Evolutionary conservation across 2,329 filamentous ascomycete genomes (phyloP), one percentile per base, ranked within the genome.

Genomic region (Botrytis porri): DNA sequence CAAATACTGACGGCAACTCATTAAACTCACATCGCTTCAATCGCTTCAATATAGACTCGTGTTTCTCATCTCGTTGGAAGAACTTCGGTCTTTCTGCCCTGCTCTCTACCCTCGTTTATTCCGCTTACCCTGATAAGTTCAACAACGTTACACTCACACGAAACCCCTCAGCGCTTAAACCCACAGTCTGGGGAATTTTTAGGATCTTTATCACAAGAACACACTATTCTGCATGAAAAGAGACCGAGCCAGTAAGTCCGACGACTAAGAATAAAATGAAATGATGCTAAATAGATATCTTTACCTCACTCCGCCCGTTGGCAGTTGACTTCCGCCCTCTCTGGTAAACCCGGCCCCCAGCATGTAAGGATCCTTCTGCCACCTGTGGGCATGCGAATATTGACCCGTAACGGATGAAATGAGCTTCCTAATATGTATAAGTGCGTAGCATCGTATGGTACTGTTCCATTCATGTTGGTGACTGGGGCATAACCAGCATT

Each of bases 171-270:
- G 69, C 69, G 69, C 69, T 65, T 65, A 71, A 32, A 66, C 61
- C 61, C 70, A 59, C 25, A 66, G 14, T 72, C 70, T 67, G 70
- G 70, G 62, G 62, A 72, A 67, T 67, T 66, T 45, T 39, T 32
- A 57, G 70, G 54, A 29, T 72, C 43, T 39, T 22, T n/a, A 3
- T 57, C 35, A 66, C 43, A 64, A 39, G 35, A 65, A 65, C 37
- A 66, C 48, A 12, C 22, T 48, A 39, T 60, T 43, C 37, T 48
- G 39, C 39, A 61, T 61, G 39, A 70, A 61, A 61, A 20, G 35
- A 25, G 20, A 59, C 41, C 43, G 18, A 62, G 43, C 6, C 8
- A 61, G 32, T 37, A 65, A 22, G 37, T 41, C 59, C n/a, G 25
- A 71, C 69, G 9, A 51, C 32, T 37, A 71, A 64, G n/a, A 64